phyloP scores from a whole-genome alignment of 2,329 filamentous ascomycete species.

The Paraconiothyrium brasiliense region DNA sequence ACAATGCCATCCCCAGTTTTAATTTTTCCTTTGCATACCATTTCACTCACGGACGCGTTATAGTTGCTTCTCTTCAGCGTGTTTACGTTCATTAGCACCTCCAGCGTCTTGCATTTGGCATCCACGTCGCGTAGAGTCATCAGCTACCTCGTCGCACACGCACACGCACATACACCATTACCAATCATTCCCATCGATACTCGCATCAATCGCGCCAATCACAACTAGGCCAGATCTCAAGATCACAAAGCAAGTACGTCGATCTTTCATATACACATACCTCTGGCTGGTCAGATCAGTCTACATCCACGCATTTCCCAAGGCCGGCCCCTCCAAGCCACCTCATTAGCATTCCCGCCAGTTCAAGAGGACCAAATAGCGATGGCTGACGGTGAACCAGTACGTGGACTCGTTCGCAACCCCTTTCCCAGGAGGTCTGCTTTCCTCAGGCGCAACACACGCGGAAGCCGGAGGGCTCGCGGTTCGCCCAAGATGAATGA shows the following conservation, averaged over 20 bases:
- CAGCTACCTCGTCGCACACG: background rate
- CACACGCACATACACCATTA: background rate
- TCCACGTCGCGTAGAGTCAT: background rate
- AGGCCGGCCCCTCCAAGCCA: background rate
- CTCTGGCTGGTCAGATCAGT: background rate
- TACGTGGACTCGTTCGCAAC: background rate
- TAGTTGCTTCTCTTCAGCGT: background rate
- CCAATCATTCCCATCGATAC: background rate
- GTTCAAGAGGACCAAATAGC: background rate
- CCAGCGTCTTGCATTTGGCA: background rate
- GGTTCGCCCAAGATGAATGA: background rate
- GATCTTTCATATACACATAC: no score
- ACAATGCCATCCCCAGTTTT: background rate
- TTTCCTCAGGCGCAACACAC: background rate
- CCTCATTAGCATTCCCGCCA: background rate
- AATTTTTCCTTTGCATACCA: background rate
- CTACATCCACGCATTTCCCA: background rate
- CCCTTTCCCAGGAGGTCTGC: background rate
- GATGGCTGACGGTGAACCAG: constrained; percentile 8
- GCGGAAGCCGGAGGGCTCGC: constrained; percentile 2
- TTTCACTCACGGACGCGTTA: background rate
- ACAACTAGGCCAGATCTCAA: background rate
- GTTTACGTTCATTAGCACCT: background rate
- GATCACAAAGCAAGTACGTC: background rate
- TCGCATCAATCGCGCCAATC: background rate